These are phyloP conservation scores for Mucor mucedo DNA, from an alignment of 371 early-diverging fungal species.

Conservation along the genomic window DNA sequence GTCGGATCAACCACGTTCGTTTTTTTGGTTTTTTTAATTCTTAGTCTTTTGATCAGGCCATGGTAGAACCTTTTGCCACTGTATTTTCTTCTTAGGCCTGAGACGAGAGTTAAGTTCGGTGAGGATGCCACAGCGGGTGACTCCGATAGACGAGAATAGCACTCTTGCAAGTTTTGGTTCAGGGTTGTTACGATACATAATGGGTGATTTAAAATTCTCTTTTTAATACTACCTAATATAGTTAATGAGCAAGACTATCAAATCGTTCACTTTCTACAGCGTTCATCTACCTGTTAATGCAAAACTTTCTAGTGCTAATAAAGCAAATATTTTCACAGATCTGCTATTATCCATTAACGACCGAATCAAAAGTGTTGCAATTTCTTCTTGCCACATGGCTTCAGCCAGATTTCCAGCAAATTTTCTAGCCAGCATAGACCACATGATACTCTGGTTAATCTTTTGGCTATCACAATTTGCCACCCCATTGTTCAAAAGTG, in stretches of 20 bases:
- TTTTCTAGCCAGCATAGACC: constrained; percentile 44
- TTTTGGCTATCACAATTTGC: constrained; percentile 33
- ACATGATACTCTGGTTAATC: constrained; percentile 53
- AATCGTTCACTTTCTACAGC: neutral
- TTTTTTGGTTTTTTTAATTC: constrained; percentile 1
- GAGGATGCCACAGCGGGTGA: neutral
- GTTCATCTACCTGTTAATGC: constrained; percentile 42
- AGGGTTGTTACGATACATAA: neutral
- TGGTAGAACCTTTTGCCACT: neutral
- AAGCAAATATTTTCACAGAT: constrained; percentile 31
- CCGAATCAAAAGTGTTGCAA: constrained; percentile 34
- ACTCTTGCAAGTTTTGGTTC: constrained; percentile 1
- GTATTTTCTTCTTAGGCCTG: neutral
- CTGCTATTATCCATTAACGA: constrained; percentile 30
- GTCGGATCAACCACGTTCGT: neutral
- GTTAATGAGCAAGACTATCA: neutral
- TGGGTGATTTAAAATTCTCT: neutral
- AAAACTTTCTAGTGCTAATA: constrained; percentile 51
- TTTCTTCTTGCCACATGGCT: constrained; percentile 39
- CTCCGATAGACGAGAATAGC: neutral
- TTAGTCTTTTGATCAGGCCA: neutral
- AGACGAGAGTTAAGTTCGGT: constrained; percentile 4
- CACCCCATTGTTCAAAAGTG: constrained; percentile 45
- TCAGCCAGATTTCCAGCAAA: constrained; percentile 46
- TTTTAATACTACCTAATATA: constrained; percentile 3